Base-by-base conservation (phyloP, 495 filamentous ascomycete species). In the Cercophora sp. region DNA sequence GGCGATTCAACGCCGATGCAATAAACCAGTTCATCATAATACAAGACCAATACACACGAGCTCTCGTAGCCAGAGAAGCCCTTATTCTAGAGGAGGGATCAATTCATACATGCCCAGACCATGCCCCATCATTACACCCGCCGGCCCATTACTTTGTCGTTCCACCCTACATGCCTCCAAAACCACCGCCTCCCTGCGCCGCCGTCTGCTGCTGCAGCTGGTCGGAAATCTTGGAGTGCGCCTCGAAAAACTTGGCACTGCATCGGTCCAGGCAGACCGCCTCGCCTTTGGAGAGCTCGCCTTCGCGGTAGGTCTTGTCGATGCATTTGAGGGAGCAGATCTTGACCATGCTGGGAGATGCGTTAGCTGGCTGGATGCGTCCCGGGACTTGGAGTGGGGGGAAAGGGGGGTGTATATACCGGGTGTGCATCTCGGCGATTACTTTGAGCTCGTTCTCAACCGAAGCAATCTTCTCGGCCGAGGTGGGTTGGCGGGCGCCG, bases 201-300 rank as follows among this genome's bases (percentile, higher is more conserved):
- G 68, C 62, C 39, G 70, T 70, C 58, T 79, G 72, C 49, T 70
- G 67, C 58, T 81, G 78, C 52, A 81, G 62, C 53, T 76, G 65
- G 51, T 81, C 79, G 36, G 75, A 79, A 39, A 98, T 87, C 78
- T 96, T 97, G 75, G 93, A 80, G 71, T 96, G 89, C 64, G 96
- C 90, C 54, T 98, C 93, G 74, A 98, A 96, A 80, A 96, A 97
- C 77, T 98, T 98, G 65, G 86, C 78, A 31, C 92, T 84, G 73
- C 93, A 98, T 56, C 93, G 88, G 75, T 98, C 93, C 56, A 98
- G 82, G 75, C 93, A 98, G 58, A 97, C 93, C 48, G 86, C 87
- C 74, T 98, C 93, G 77, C 93, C 93, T 77, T 98, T 98, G 80
- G 95, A 93, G 55, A 98, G 83, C 52, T 97, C 94, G 64, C 79